These are phyloP conservation scores for Jaminaea rosea DNA, from an alignment of 1,284 basidiomycete genomes.

Conservation along the genomic window DNA sequence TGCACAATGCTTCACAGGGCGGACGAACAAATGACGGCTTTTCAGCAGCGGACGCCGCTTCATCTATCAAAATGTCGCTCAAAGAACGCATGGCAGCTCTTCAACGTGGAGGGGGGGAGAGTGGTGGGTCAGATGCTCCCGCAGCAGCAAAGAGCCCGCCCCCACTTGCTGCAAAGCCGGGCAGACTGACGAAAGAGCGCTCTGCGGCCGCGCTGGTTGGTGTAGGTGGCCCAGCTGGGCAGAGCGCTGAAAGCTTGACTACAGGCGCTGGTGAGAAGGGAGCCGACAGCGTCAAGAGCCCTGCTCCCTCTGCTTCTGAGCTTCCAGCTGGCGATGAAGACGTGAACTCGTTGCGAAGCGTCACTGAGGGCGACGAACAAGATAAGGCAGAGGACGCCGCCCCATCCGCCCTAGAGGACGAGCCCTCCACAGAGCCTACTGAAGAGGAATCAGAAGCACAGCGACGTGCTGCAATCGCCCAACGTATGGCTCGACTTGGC, in stretches of 20 bases:
- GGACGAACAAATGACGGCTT: conserved; percentile 10
- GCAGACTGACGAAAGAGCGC: conserved; percentile 1
- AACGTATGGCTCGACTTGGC: conserved; percentile 11
- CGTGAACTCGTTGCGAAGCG: no score
- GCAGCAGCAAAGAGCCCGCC: neutral
- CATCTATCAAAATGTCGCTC: conserved; percentile 43
- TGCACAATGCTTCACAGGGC: no score
- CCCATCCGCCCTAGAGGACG: neutral
- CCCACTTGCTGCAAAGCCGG: conserved; percentile 2
- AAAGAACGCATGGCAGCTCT: conserved; percentile 46
- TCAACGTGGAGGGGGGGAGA: conserved; percentile 24
- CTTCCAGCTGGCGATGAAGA: no score
- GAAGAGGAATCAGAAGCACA: conserved; percentile 14
- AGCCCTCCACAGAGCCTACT: no score
- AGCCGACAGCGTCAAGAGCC: no score
- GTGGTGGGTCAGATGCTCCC: neutral
- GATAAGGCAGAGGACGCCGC: no score
- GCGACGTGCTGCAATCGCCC: conserved; percentile 12
- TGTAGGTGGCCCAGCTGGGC: neutral
- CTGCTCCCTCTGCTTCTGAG: no score
- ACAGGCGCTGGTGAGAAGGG: no score
- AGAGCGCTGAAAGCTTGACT: neutral
- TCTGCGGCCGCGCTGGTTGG: conserved; percentile 1
- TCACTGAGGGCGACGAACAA: no score
- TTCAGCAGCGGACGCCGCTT: conserved; percentile 41